Evolutionary conservation across 352 stramenopile species (phyloP), one percentile per base, ranked within the genome.

Genomic region (Phytophthora pini): DNA sequence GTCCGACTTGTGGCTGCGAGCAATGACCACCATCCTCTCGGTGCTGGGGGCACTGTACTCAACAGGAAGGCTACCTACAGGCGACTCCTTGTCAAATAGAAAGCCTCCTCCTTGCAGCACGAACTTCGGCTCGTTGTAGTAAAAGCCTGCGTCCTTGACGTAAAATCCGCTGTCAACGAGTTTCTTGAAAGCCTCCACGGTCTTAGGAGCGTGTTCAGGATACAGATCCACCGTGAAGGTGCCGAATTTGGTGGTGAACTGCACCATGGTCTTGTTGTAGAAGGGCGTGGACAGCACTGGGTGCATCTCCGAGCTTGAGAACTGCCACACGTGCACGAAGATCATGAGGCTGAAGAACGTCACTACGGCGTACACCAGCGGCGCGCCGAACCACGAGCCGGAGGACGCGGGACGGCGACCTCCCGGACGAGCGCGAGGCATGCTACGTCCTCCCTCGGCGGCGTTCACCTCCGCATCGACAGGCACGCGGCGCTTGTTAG

Each of bases 121-220:
- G 61, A 85, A 95, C 53, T 88, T 88, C 26, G 80, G 83, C 47
- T 94, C 87, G 49, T 93, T 92, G 68, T 89, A 89, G 70, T 95
- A 95, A 53, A 95, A 94, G 2, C 87, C 87, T 1, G 85, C 74
- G n/a, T 89, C 69, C 13, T 80, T 80, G n/a, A 68, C 47, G 76
- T 92, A 95, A 43, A 87, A 94, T 5, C 79, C 84, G 31, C 55
- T 54, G 38, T 83, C 57, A 22, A 95, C 74, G 31, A 95, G 77
- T 62, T 84, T 81, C 61, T 74, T 67, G 57, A 95, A 93, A 34
- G 84, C 82, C 22, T 76, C 84, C 9, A 93, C 85, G 2, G 85
- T 90, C 73, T 83, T 74, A 5, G 87, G 87, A 32, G 87, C 87
- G 53, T 94, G 84, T 29, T 94, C 76, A 10, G 85, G 82, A 60